phyloP scores from a whole-genome alignment of 1,284 basidiomycete genomes.

The Cryptococcus wingfieldii region DNA sequence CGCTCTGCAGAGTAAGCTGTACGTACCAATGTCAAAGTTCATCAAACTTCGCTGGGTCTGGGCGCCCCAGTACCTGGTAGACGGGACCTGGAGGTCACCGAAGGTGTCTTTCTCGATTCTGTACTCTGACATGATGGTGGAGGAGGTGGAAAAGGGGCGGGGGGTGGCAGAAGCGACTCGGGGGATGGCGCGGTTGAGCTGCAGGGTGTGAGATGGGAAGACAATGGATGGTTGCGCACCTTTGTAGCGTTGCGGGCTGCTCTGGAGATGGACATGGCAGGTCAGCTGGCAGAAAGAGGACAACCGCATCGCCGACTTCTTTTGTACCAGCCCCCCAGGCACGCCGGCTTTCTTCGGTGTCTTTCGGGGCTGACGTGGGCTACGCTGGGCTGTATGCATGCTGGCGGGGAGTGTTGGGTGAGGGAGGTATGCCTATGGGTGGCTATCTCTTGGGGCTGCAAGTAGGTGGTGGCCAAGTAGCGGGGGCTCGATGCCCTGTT shows the following conservation, averaged over 20 bases:
- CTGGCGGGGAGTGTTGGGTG: too few species aligned
- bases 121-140: slow-evolving; percentile 40
- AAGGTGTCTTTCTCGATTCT: slow-evolving; percentile 49
- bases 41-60: slow-evolving; percentile 98
- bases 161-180: slow-evolving; percentile 3
- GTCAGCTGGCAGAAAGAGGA: background rate
- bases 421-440: too few species aligned
- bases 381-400: too few species aligned
- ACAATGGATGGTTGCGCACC: slow-evolving; percentile 2
- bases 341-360: background rate
- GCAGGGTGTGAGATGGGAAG: background rate
- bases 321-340: background rate
- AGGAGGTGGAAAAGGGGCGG: slow-evolving; percentile 21
- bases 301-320: slow-evolving; percentile 2
- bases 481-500: too few species aligned
- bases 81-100: slow-evolving; percentile 73
- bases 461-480: too few species aligned
- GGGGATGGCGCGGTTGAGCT: slow-evolving; percentile 1
- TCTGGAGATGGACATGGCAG: background rate
- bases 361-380: background rate
- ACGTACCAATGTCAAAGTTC: slow-evolving; percentile 92
- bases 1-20: too few species aligned
- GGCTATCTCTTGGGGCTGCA: too few species aligned
- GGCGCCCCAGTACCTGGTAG: slow-evolving; percentile 96
- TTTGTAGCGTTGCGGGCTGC: background rate